Evolutionary conservation across 208 protist genomes (phyloP), one percentile per base, ranked within the genome.

Genomic region (Acanthamoeba lenticulata): DNA sequence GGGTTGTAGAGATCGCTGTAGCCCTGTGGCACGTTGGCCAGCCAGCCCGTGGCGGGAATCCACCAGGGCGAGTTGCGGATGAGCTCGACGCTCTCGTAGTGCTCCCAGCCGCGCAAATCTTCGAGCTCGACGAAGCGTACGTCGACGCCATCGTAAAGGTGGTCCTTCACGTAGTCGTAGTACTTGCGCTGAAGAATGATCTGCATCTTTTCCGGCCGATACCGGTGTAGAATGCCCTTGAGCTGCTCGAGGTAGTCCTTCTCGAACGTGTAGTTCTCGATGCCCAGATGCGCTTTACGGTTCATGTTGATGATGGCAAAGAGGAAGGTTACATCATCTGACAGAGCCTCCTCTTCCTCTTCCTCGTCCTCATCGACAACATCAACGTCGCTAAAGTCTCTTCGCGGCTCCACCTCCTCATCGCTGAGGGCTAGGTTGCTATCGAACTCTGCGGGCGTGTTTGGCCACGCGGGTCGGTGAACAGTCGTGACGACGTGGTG

Each of bases 1-100:
- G 85, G 85, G 38, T 91, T 91, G 60, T 91, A 91, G 55, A 91
- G 85, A 38, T 91, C 85, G 55, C 85, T 91, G 85, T 91, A 91
- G 52, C 85, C 85, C 60, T 91, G 85, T 15, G 85, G 85, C 29
- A 91, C 85, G 38, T 91, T 69, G 52, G 85, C 52, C 27, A 91
- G 52, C 85, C 85, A 91, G 4, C n/a, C n/a, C 19, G 85, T 91
- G 52, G 47, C 52, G 24, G 24, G n/a, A 17, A 69, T 29, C 85
- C 85, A 91, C 85, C 85, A 91, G n/a, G 17, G 24, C 6, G 85
- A 91, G 1, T 42, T 62, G 29, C 85, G 85, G 17, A 91, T 91
- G 36, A 24, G 9, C 85, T 91, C 85, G 34, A 91, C 69, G 85
- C 38, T 45, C 60, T 91, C 60, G 85, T 91, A 91, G 52, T 91